These are phyloP conservation scores for Taxillus chinensis DNA, from an alignment of 164 flowering plant genomes.

Conservation along the genomic window DNA sequence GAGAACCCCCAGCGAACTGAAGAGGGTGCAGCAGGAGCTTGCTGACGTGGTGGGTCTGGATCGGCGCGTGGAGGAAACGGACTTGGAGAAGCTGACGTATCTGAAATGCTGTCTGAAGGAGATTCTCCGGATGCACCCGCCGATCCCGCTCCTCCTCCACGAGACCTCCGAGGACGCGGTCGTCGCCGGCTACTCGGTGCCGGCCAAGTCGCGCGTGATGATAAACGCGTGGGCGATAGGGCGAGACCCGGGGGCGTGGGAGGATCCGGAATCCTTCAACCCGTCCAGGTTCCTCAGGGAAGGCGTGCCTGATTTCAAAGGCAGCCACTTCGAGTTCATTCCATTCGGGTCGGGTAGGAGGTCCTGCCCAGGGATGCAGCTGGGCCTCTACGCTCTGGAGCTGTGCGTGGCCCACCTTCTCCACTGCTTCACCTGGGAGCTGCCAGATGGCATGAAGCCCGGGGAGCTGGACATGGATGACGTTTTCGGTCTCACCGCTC, in stretches of 20 bases:
- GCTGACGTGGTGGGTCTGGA: slow-evolving; percentile 46
- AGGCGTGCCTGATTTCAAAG: slow-evolving; percentile 54
- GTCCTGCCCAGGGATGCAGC: slow-evolving; percentile 84
- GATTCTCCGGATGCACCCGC: slow-evolving; percentile 78
- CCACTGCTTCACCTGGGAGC: slow-evolving; percentile 63
- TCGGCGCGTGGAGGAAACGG: slow-evolving; percentile 49
- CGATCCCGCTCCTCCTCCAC: slow-evolving; percentile 82
- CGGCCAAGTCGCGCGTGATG: slow-evolving; percentile 49
- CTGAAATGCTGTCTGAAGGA: slow-evolving; percentile 51
- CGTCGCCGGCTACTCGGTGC: slow-evolving; percentile 57
- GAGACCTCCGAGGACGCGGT: slow-evolving; percentile 55
- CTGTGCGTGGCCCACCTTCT: slow-evolving; percentile 54
- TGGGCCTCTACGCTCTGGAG: slow-evolving; percentile 62
- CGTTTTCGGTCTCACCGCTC: slow-evolving; percentile 74
- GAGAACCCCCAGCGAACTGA: slow-evolving; percentile 48
- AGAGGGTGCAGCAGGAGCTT: slow-evolving; percentile 55
- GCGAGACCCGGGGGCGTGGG: slow-evolving; percentile 53
- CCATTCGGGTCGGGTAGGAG: slow-evolving; percentile 90
- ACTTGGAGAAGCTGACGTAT: slow-evolving; percentile 56
- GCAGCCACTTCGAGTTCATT: slow-evolving; percentile 59
- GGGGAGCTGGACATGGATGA: slow-evolving; percentile 66
- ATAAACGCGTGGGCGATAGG: slow-evolving; percentile 72
- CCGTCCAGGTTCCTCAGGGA: slow-evolving; percentile 43
- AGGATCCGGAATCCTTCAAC: slow-evolving; percentile 43
- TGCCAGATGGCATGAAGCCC: slow-evolving; percentile 83